phyloP scores from a whole-genome alignment of 371 early-diverging fungal species.

The Mortierella sp. region DNA sequence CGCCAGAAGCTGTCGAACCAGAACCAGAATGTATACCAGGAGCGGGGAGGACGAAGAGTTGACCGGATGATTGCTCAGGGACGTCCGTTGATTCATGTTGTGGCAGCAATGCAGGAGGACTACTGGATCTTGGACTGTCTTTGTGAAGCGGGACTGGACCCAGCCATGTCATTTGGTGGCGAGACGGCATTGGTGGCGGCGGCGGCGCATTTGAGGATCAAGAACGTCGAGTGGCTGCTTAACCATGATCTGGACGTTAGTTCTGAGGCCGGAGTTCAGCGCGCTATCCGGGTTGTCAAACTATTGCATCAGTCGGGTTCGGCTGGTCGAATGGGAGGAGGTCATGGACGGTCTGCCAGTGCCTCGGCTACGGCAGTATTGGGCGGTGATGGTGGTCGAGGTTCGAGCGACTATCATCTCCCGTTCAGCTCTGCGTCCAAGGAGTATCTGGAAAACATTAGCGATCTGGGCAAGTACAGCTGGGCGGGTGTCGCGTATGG shows the following conservation, averaged over 20 bases:
- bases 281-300: conserved; percentile 55
- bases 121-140: conserved; percentile 52
- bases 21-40: conserved; percentile 36
- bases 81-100: conserved; percentile 54
- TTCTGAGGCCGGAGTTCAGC: conserved; percentile 41
- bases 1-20: conserved; percentile 18
- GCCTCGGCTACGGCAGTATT: conserved; percentile 13
- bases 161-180: conserved; percentile 50
- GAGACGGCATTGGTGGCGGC: conserved; percentile 57
- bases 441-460: conserved; percentile 31
- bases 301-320: conserved; percentile 21
- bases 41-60: conserved; percentile 27
- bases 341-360: conserved; percentile 17
- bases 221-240: conserved; percentile 56
- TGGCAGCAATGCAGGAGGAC: conserved; percentile 57
- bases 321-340: not conserved
- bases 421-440: not conserved
- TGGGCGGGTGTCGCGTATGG: conserved; percentile 57
- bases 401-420: not conserved
- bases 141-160: conserved; percentile 56
- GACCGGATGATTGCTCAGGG: conserved; percentile 45
- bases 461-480: conserved; percentile 53
- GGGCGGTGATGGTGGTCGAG: not conserved
- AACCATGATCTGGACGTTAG: conserved; percentile 54
- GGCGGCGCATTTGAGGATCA: conserved; percentile 54